Base-by-base conservation (phyloP, 1,284 basidiomycete species). In the Taiwanofungus camphoratus region DNA sequence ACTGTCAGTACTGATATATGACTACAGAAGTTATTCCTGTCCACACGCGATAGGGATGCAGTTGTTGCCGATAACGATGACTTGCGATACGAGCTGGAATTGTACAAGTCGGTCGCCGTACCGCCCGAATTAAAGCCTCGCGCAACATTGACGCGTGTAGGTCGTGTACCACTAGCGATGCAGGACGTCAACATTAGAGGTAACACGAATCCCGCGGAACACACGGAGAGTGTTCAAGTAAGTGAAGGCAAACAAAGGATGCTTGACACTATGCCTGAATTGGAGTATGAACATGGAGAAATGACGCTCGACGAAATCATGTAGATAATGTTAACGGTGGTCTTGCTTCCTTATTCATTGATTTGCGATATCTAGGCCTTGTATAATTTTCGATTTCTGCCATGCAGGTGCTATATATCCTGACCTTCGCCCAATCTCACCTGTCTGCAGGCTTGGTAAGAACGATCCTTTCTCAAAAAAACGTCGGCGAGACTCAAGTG, bases 61-160 rank as follows among this genome's bases (percentile, higher is more conserved):
- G 60, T 71, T 11, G 52, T 56, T 2, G 62, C 64, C 3, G 62
- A 73, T 16, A 78, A 77, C 44, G 70, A 73, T 2, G 71, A 72
- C n/a, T 65, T 87, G 5, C 66, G 63, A 30, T 65, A 74, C 39
- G 86, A 88, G 55, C 65, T 88, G 5, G 71, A 72, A 33, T 65
- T 82, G 69, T 88, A 87, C 65, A 86, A 76, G 52, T 83, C 82
- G 12, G 75, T 83, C 36, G 67, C 71, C 41, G 69, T 82, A 9
- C 74, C 78, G 0, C 49, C 63, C 3, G 77, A 77, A 5, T 61
- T 59, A 45, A 84, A 82, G 54, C 79, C 82, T 3, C 73, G 77
- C 33, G 82, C 82, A 15, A 63, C 65, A 39, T 70, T 86, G 36
- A 87, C 77, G 2, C 69, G 85, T 30, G 69, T 88, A 18, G 63